Evolutionary conservation across 2,329 filamentous ascomycete species (phyloP), one percentile per base, ranked within the genome.

Genomic region (Metarhizium guizhouense): DNA sequence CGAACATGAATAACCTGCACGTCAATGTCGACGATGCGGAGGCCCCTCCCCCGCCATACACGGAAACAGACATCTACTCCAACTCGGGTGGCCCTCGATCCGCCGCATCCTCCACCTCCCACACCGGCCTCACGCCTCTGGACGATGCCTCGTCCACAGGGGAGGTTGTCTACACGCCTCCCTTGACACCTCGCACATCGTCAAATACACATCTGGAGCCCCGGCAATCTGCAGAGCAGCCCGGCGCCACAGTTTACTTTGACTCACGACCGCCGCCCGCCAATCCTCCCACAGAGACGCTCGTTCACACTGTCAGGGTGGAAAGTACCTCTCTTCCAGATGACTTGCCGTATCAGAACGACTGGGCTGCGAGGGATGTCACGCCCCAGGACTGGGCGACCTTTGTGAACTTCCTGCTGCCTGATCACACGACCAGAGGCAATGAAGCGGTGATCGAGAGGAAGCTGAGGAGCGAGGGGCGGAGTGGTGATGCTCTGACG

Each of bases 301-400:
- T 73, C 6, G 59, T 69, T 0, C 67, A 78, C 54, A 56, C 61
- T 2, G 60, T 78, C 56, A 58, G 61, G 4, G 62, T 80, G 8
- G 60, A 60, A 3, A 59, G 66, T 3, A 56, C 64, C 36, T 72
- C 72, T n/a, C 62, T 67, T 3, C 73, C 76, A 0, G 68, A 72
- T 6, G 71, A 77, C 53, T 68, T 81, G 10, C 75, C 77, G 0
- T 79, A 74, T 54, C 71, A 68, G 1, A 53, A 60, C 10, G 68
- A 67, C 36, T 72, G 72, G 63, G 67, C 64, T 6, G 60, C 60
- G 5, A 74, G 73, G 43, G 78, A 81, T 53, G 71, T 82, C 13
- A 74, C 69, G 1, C 60, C 67, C 14, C 75, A 79, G 61, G 81
- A 85, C 63, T 85, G 82, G 82, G 72, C 74, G 40, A 83, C 81